Evolutionary conservation across 2,329 filamentous ascomycete genomes (phyloP).

Genomic region (Zymoseptoria brevis): DNA sequence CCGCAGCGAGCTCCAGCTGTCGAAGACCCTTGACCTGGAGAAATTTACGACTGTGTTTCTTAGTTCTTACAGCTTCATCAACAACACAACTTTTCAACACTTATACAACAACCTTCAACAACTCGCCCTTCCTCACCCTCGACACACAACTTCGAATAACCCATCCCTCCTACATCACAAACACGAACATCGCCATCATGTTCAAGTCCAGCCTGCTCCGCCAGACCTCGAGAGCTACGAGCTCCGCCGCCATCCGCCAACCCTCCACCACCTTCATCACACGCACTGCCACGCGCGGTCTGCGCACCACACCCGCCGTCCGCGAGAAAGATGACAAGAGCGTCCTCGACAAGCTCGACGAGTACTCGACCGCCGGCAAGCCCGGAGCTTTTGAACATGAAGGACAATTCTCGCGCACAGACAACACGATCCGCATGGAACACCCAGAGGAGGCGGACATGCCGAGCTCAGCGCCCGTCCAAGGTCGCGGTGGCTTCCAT

Average conservation of each 20-base stretch:
- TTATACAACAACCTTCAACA: neutral
- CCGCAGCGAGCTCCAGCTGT: neutral
- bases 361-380: constrained; percentile 29
- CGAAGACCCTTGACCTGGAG: neutral
- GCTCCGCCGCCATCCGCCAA: constrained; percentile 20
- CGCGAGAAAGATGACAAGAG: constrained; percentile 21
- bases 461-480: constrained; percentile 61
- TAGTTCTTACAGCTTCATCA: neutral
- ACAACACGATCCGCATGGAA: constrained; percentile 67
- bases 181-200: constrained; percentile 16
- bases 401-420: constrained; percentile 70
- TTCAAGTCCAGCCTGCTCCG: constrained; percentile 27
- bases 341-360: constrained; percentile 25
- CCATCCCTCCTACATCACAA: neutral
- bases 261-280: constrained; percentile 19
- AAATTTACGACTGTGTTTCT: neutral
- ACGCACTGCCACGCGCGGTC: constrained; percentile 13
- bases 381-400: constrained; percentile 39
- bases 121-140: neutral
- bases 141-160: neutral
- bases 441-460: constrained; percentile 74
- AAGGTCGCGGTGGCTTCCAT: constrained; percentile 69
- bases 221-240: constrained; percentile 27
- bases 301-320: constrained; percentile 13
- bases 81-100: neutral